Base-by-base conservation (phyloP, 345 rosid species). In the Brassica incana region DNA sequence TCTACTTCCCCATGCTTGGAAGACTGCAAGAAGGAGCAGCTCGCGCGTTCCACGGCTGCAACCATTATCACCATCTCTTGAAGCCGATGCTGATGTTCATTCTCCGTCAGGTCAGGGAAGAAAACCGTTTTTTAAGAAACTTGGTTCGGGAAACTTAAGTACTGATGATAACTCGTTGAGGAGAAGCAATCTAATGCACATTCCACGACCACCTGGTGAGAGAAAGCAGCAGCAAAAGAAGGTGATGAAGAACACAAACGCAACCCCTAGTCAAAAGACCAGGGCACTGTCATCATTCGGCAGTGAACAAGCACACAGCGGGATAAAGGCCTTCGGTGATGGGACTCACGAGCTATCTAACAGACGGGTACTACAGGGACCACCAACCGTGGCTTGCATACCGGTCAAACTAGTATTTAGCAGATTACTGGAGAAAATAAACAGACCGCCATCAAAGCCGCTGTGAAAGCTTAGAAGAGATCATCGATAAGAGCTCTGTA, bases 401-500 rank as follows among this genome's bases (percentile, higher is more conserved):
- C 99, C 99, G 35, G 92, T 93, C 64, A 96, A 92, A 81, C 88
- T 96, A 84, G 97, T 90, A 32, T 96, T 88, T 83, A 93, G 98
- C 83, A 88, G 99, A 89, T 86, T 96, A 85, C 97, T 93, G 15
- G 99, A 93, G 93, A 96, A 96, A 89, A 96, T 96, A 80, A 93
- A 96, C 75, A 91, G 97, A 83, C 97, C 95, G 11, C 97, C 97
- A 38, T 89, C 93, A 74, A 88, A 85, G 83, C 87, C 88, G 76
- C 83, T 25, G 66, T 76, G 71, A 85, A 90, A 85, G 69, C 71
- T 83, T 69, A 85, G 82, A 77, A 73, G 83, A 78, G 81, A 81
- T 80, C 68, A 72, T 9, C 83, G 81, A 35, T 86, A 87, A 85
- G 61, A 58, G 63, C 14, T 72, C 59, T 20, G 36, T 62, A 74